Base-by-base conservation (phyloP, 116 monocot genomes). In the Zostera marina region DNA sequence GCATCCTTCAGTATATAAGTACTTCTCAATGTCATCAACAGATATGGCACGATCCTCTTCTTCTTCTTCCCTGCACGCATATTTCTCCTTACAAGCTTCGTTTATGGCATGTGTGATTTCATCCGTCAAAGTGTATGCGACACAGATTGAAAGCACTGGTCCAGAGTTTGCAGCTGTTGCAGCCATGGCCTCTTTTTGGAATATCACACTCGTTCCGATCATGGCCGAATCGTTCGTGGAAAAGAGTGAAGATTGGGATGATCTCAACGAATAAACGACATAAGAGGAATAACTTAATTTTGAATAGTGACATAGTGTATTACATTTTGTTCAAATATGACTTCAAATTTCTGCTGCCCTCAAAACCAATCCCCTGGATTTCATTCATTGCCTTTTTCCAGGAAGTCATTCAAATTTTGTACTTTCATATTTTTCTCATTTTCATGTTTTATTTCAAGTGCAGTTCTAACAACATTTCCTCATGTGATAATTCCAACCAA, bases 401-500 rank as follows among this genome's bases (percentile, higher is more conserved):
- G 32, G 49, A 51, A 19, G 6, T 51, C 20, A 19, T 21, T 10
- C 8, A n/a, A 51, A 20, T 22, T 20, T 44, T 59, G 44, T 43
- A 59, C 20, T 22, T 44, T 49, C 15, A 53, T 61, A 4, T 48
- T 63, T 45, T 64, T 77, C 44, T 70, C 76, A 23, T 15, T 74
- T 44, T 32, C 53, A 8, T 49, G 81, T 54, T 88, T 84, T 55
- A 88, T 77, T 25, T 79, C 61, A 40, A 94, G 81, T 17, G 93
- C 93, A 39, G 88, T 84, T 73, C 77, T 74, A 41, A 93, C 84
- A 1, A 88, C 77, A 53, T 77, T 79, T 59, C 84, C 93, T 59
- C 88, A 74, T 47, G 93, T 88, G 46, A 94, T 81, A 9, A 94
- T 81, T n/a, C 93, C 93, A 60, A 93, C 73, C 89, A 96, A 52